phyloP scores from a whole-genome alignment of 176 grass and related monocot species.

The Juncus effusus region DNA sequence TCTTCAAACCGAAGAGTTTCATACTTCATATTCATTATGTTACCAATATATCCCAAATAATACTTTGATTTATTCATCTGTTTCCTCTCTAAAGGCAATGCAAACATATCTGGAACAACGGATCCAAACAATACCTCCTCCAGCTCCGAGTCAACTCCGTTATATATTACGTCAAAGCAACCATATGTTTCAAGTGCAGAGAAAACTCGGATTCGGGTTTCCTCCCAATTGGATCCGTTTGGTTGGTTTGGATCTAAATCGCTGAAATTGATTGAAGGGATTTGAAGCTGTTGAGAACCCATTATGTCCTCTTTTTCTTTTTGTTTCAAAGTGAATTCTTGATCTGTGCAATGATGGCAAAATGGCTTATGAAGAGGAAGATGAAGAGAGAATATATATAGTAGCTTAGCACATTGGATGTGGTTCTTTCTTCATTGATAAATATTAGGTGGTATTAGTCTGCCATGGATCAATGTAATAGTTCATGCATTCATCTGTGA shows the following conservation, averaged over 20 bases:
- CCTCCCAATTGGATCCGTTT: slow-evolving; percentile 32
- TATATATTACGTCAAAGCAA: slow-evolving; percentile 36
- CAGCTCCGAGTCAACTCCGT: slow-evolving; percentile 23
- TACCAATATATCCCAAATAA: slow-evolving; percentile 37
- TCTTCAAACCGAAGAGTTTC: slow-evolving; percentile 42
- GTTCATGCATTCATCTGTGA: too few relatives aligned
- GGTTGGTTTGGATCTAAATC: slow-evolving; percentile 14
- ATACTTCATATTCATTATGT: slow-evolving; percentile 25
- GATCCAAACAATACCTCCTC: slow-evolving; percentile 32
- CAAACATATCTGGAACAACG: slow-evolving; percentile 40
- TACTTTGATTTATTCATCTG: background rate
- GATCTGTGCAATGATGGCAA: background rate
- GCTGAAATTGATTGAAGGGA: slow-evolving; percentile 21
- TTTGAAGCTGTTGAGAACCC: slow-evolving; percentile 11
- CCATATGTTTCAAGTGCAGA: slow-evolving; percentile 40
- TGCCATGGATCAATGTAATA: too few relatives aligned
- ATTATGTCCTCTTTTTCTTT: background rate
- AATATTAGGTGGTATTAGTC: too few relatives aligned
- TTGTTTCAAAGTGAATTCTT: slow-evolving; percentile 10
- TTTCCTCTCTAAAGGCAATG: slow-evolving; percentile 41
- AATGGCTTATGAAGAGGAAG: background rate
- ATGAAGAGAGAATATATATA: background rate
- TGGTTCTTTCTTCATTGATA: too few relatives aligned
- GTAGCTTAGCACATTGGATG: too few relatives aligned
- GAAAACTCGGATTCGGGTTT: slow-evolving; percentile 28